Conservation (phyloP, 352 stramenopile species). For the Globisporangium nagaii region DNA sequence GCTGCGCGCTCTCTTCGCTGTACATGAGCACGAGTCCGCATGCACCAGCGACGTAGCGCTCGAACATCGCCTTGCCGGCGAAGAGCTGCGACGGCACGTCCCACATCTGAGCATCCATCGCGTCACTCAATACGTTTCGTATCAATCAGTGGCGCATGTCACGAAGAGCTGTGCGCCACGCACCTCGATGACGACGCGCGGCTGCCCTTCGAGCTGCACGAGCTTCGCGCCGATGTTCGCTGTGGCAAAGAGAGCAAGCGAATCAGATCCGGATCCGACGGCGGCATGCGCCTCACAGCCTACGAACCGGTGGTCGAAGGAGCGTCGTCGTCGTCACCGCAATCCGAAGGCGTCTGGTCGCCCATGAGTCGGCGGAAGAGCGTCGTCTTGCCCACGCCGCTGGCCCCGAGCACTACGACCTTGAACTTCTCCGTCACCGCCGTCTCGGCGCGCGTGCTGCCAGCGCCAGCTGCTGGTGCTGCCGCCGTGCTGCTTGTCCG, state of each 20-base stretch:
- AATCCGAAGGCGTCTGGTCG: background rate
- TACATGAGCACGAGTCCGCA: conserved; percentile 42
- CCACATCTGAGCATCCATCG: conserved; percentile 52
- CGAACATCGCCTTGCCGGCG: conserved; percentile 32
- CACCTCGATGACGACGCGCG: conserved; percentile 41
- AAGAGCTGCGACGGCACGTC: conserved; percentile 54
- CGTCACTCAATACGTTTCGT: too few relatives aligned
- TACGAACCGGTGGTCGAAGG: conserved; percentile 34
- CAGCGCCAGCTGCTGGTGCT: background rate
- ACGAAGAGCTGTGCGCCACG: background rate
- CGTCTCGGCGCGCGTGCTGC: background rate
- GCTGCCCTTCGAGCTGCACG: conserved; percentile 29
- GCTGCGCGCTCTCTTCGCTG: conserved; percentile 12
- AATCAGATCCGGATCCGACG: background rate
- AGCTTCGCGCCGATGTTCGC: conserved; percentile 52
- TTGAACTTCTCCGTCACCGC: conserved; percentile 35
- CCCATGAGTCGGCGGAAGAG: conserved; percentile 50
- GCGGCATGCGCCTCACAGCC: background rate
- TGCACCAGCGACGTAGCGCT: conserved; percentile 29
- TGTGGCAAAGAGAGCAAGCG: background rate
- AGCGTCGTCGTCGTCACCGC: conserved; percentile 10
- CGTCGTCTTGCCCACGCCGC: conserved; percentile 41
- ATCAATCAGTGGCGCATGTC: too few relatives aligned
- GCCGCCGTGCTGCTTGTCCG: conserved; percentile 14
- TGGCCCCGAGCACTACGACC: conserved; percentile 36